Base-by-base conservation (phyloP, 108 stramenopile species). In the Cyclotella sp. region DNA sequence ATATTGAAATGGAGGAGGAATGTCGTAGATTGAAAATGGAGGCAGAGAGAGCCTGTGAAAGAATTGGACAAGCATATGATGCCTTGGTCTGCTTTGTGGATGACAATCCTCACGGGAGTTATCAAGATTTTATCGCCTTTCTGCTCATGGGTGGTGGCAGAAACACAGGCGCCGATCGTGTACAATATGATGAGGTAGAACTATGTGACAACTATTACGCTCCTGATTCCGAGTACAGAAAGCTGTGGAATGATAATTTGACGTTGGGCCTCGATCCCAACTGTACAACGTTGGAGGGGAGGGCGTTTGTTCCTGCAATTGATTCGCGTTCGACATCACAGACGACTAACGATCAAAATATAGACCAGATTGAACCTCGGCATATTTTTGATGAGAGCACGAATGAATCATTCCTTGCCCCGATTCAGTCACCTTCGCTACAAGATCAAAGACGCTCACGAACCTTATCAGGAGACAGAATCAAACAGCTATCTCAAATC, bases 91-190 rank as follows among this genome's bases (percentile, higher is more conserved):
- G 55, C 44, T 85, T 83, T 68, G 55, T 63, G 10, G 21, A 41
- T 18, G 34, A 46, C 0, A 57, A 76, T 61, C 86, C 82, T n/a
- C 45, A 80, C 40, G 85, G 84, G 0, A 90, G 84, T 1, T 93
- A 93, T 47, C 89, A 91, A 68, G 86, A 91, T 34, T 93, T 89
- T 84, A 83, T 93, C 34, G 76, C 74, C 47, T 88, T 77, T 53
- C 65, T 81, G 26, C 51, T 81, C 15, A 30, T 81, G 41, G 79
- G 60, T 40, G 79, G 68, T 12, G 69, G 67, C 29, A 29, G 47
- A 45, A 68, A 61, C 34, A 39, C 52, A 1, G 26, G 15, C 24
- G 46, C 26, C 6, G 54, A 59, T 85, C 58, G 78, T 82, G 81
- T 78, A 71, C 14, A 85, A 82, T 61, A 90, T 74, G 41, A 49